Conservation (phyloP, 1,139 yeast species). For the Saccharomyces hybrid region DNA sequence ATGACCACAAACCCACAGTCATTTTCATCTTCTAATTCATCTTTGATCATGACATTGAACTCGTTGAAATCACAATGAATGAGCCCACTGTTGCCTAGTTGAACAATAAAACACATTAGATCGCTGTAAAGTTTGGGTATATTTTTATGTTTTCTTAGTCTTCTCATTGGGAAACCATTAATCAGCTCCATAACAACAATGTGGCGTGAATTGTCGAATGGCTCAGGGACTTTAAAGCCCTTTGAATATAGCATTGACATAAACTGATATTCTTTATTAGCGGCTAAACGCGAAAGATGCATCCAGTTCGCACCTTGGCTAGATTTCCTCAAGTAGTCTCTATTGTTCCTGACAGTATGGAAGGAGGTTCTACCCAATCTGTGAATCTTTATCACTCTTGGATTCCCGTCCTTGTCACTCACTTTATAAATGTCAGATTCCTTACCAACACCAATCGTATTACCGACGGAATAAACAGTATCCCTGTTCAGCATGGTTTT, state of each 20-base stretch:
- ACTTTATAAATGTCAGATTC: constrained; percentile 94
- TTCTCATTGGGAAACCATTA: constrained; percentile 84
- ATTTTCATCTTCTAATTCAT: constrained; percentile 45
- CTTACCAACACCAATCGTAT: constrained; percentile 92
- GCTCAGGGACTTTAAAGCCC: constrained; percentile 81
- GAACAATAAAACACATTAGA: constrained; percentile 78
- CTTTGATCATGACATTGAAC: constrained; percentile 82
- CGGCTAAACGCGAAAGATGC: constrained; percentile 84
- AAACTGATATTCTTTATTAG: constrained; percentile 83
- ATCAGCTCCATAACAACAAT: constrained; percentile 89
- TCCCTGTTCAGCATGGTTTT: constrained; percentile 72
- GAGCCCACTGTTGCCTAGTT: constrained; percentile 77
- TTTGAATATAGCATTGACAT: constrained; percentile 67
- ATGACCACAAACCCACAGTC: constrained; percentile 75
- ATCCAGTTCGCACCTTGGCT: constrained; percentile 70
- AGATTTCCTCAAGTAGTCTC: constrained; percentile 72
- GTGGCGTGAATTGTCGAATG: constrained; percentile 86
- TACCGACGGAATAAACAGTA: constrained; percentile 70
- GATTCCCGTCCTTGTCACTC: constrained; percentile 56
- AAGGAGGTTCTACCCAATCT: constrained; percentile 91
- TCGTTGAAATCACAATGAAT: constrained; percentile 98
- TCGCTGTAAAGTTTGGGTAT: constrained; percentile 70
- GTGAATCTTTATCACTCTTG: constrained; percentile 78
- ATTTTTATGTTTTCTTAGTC: constrained; percentile 59
- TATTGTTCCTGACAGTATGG: constrained; percentile 81